Conservation (phyloP, 2,329 filamentous ascomycete genomes). For the Cryphonectria carpinicola region DNA sequence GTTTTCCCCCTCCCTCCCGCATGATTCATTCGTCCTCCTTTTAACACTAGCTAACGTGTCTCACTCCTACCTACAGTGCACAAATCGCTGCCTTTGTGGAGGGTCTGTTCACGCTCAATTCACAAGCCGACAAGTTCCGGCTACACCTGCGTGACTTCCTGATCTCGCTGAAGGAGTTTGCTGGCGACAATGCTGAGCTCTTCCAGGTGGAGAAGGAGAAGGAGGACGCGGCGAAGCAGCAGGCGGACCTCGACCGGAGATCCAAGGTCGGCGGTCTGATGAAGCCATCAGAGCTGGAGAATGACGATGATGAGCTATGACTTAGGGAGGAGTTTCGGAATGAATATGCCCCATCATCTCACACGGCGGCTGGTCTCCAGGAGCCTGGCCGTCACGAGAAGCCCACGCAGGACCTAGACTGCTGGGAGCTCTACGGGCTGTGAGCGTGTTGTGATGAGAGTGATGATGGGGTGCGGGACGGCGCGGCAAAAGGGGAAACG, state of each 20-base stretch:
- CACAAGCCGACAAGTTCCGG: conserved; percentile 92
- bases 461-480: background rate
- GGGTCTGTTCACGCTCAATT: conserved; percentile 84
- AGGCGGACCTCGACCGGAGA: conserved; percentile 85
- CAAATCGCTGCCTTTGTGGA: conserved; percentile 93
- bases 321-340: conserved; percentile 69
- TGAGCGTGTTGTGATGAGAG: conserved; percentile 31
- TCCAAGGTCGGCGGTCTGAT: conserved; percentile 95
- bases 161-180: conserved; percentile 95
- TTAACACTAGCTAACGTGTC: background rate
- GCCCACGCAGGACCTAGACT: conserved; percentile 36
- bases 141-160: conserved; percentile 95
- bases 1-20: conserved; percentile 40
- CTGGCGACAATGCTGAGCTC: conserved; percentile 91
- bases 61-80: conserved; percentile 51
- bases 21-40: background rate
- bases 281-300: conserved; percentile 95
- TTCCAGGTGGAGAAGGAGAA: conserved; percentile 95
- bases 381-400: conserved; percentile 22
- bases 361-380: conserved; percentile 35
- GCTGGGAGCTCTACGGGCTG: conserved; percentile 43
- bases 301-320: conserved; percentile 88
- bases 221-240: conserved; percentile 81
- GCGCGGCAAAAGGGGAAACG: conserved; percentile 6
- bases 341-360: conserved; percentile 56